These are phyloP conservation scores for Penicillium herquei DNA, from an alignment of 495 filamentous ascomycete species.

Conservation along the genomic window DNA sequence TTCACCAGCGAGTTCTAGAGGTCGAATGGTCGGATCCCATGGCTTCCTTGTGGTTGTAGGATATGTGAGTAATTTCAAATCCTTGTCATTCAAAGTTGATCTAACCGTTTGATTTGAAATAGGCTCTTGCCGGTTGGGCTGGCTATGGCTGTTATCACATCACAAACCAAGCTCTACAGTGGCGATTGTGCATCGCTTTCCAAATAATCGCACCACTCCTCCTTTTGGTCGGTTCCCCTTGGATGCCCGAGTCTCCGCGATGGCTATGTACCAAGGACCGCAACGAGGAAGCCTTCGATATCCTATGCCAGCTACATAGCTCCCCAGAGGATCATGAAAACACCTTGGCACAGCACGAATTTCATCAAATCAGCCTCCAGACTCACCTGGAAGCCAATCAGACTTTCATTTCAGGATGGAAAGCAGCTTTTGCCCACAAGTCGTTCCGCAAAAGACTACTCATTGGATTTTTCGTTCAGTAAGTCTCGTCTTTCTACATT, in stretches of 20 bases:
- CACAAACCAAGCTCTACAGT: constrained; percentile 35
- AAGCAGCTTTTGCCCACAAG: background rate
- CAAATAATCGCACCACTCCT: constrained; percentile 40
- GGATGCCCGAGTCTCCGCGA: constrained; percentile 44
- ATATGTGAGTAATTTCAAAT: constrained; percentile 25
- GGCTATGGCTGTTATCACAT: constrained; percentile 44
- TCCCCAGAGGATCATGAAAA: constrained; percentile 33
- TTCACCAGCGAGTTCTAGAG: constrained; percentile 33
- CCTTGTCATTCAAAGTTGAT: background rate
- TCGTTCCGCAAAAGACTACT: background rate
- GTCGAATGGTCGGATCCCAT: constrained; percentile 39
- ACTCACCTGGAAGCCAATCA: background rate
- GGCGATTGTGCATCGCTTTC: constrained; percentile 47
- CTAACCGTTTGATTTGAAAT: background rate
- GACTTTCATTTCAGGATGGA: background rate
- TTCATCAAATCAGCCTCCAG: background rate
- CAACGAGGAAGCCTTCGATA: constrained; percentile 32
- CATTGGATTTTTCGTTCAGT: background rate
- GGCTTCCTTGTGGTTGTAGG: constrained; percentile 43
- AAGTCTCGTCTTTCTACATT: too few relatives aligned
- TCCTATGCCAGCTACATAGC: constrained; percentile 31
- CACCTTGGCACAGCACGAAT: constrained; percentile 33
- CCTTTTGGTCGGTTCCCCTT: constrained; percentile 36
- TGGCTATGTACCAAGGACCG: constrained; percentile 45
- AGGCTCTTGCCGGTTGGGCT: constrained; percentile 37